Evolutionary conservation across 1,284 basidiomycete genomes (phyloP).

Genomic region (Trichosporon ovoides): DNA sequence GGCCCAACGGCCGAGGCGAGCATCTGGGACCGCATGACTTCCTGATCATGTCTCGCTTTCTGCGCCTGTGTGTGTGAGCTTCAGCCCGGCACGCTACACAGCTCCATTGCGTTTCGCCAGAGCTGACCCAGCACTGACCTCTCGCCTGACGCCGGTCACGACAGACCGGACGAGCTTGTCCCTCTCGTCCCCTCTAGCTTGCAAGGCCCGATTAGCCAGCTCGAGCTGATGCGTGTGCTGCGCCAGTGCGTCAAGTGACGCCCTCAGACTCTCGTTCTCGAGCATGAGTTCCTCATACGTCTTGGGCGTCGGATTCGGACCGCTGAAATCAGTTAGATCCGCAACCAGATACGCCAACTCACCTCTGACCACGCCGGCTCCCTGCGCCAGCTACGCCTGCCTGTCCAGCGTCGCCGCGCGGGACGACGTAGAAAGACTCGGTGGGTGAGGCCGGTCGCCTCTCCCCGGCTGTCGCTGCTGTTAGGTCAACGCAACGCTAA

Average conservation of each 20-base stretch:
- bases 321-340: background rate
- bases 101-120: too few relatives aligned
- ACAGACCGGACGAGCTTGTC: slow-evolving; percentile 39
- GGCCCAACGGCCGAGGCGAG: slow-evolving; percentile 21
- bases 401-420: background rate
- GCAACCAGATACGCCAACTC: background rate
- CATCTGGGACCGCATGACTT: slow-evolving; percentile 35
- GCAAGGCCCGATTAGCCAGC: slow-evolving; percentile 28
- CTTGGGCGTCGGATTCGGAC: slow-evolving; percentile 26
- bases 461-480: background rate
- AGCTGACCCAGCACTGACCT: slow-evolving; percentile 25
- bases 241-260: slow-evolving; percentile 44
- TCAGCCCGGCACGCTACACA: too few relatives aligned
- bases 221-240: slow-evolving; percentile 37
- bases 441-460: slow-evolving; percentile 21
- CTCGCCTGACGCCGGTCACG: slow-evolving; percentile 37
- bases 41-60: slow-evolving; percentile 32
- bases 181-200: slow-evolving; percentile 30
- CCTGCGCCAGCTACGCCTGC: background rate
- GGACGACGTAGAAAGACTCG: slow-evolving; percentile 40
- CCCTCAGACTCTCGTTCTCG: slow-evolving; percentile 45
- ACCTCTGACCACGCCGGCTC: background rate
- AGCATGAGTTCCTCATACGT: slow-evolving; percentile 47
- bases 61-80: slow-evolving; percentile 19
- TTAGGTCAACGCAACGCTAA: background rate